Percentiles rank a stretch among this genome's conserved stretches.
phyloP scores from a whole-genome alignment of 2,329 filamentous ascomycete species.

The Sclerotinia glacialis region DNA sequence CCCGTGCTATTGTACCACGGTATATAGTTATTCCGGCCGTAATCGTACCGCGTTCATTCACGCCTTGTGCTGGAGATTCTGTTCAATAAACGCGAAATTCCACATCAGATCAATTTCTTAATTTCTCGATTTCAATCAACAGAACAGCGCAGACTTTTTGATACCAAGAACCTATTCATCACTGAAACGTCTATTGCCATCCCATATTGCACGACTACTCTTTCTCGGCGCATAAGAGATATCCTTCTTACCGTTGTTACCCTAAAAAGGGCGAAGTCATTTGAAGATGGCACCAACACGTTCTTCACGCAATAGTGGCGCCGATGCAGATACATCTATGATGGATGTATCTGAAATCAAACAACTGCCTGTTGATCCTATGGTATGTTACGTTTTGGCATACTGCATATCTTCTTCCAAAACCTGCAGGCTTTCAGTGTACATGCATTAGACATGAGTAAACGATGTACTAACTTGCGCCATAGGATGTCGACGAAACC shows the following conservation, averaged over 20 bases:
- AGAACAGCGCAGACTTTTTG: constrained; percentile 18
- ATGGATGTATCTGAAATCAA: constrained; percentile 51
- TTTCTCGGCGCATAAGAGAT: constrained; percentile 25
- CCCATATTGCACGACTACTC: not conserved
- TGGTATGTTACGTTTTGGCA: constrained; percentile 34
- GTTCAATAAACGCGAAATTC: constrained; percentile 19
- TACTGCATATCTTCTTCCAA: not conserved
- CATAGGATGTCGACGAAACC: constrained; percentile 60
- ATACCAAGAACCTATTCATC: constrained; percentile 21
- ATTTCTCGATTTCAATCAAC: constrained; percentile 22
- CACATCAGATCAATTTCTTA: constrained; percentile 16
- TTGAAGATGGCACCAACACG: constrained; percentile 54
- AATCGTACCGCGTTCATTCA: constrained; percentile 17
- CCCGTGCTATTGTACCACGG: not conserved
- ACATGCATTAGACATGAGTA: not conserved
- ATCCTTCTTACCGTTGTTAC: constrained; percentile 21
- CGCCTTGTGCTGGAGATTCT: constrained; percentile 14
- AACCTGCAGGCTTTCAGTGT: not conserved
- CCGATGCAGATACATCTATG: constrained; percentile 55
- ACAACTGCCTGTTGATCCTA: constrained; percentile 38
- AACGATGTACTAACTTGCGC: constrained; percentile 32
- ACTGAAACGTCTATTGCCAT: constrained; percentile 25
- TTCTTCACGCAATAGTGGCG: constrained; percentile 51
- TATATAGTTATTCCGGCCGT: constrained; percentile 14
- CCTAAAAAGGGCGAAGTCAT: constrained; percentile 33